phyloP scores from a whole-genome alignment of 768 basidiomycete species.

The Rhodotorula babjevae region DNA sequence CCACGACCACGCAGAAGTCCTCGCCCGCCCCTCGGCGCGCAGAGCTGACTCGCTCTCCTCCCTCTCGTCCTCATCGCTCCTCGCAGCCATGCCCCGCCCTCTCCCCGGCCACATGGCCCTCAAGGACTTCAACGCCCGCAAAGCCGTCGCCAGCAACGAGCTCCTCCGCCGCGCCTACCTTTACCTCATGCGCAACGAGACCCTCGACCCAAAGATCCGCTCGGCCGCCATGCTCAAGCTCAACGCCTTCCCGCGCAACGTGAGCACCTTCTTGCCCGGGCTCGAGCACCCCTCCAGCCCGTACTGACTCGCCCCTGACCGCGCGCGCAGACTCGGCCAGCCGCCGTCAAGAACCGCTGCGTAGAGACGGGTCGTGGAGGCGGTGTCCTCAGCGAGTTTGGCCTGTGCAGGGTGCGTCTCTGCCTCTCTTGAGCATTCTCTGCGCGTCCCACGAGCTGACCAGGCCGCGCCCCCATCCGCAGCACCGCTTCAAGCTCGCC shows the following conservation, averaged over 20 bases:
- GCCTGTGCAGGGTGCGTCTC: conserved; percentile 68
- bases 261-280: conserved; percentile 46
- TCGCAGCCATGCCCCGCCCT: conserved; percentile 23
- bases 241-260: conserved; percentile 76
- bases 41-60: neutral
- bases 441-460: no score
- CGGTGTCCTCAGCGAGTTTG: conserved; percentile 85
- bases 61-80: neutral
- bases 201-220: conserved; percentile 78
- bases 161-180: conserved; percentile 82
- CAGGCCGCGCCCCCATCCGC: neutral
- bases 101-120: conserved; percentile 38
- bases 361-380: conserved; percentile 76
- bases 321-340: conserved; percentile 52
- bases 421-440: neutral
- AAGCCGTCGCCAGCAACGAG: conserved; percentile 55
- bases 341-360: conserved; percentile 84
- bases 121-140: conserved; percentile 38
- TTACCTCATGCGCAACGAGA: conserved; percentile 85
- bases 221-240: conserved; percentile 91
- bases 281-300: fast-evolving
- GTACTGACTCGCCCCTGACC: neutral
- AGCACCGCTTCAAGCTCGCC: conserved; percentile 88
- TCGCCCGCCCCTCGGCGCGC: neutral
- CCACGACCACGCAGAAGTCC: no score